Conservation (phyloP, 495 filamentous ascomycete genomes). For the Aspergillus sparsus region DNA sequence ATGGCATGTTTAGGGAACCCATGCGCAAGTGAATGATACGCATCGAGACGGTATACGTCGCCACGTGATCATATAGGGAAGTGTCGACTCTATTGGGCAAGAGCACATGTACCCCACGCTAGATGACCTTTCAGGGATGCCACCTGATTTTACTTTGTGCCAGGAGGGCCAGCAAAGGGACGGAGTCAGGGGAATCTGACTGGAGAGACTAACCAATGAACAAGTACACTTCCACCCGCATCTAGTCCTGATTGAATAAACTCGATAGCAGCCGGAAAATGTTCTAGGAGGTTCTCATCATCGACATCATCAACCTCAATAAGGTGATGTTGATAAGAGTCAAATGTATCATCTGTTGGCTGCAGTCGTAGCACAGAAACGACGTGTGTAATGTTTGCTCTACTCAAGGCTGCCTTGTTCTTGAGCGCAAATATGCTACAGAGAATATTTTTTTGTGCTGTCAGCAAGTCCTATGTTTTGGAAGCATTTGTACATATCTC, state of each 20-base stretch:
- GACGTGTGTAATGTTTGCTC: slow-evolving; percentile 83
- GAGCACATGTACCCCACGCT: slow-evolving; percentile 1
- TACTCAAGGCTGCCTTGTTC: slow-evolving; percentile 62
- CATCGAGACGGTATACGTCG: too few relatives aligned
- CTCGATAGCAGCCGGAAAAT: slow-evolving; percentile 70
- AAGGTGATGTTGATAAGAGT: slow-evolving; percentile 63
- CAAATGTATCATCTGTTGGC: slow-evolving; percentile 45
- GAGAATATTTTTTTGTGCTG: slow-evolving; percentile 19
- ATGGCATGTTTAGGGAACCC: too few relatives aligned
- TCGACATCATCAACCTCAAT: slow-evolving; percentile 87
- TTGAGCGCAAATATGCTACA: slow-evolving; percentile 74
- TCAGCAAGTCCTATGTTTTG: background rate
- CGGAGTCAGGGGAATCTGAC: background rate
- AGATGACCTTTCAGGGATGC: background rate
- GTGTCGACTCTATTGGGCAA: background rate
- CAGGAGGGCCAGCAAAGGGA: slow-evolving; percentile 3
- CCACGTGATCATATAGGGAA: background rate
- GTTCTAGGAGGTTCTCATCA: slow-evolving; percentile 80
- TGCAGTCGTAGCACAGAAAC: slow-evolving; percentile 74
- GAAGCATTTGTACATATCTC: too few relatives aligned
- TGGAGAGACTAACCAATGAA: slow-evolving; percentile 65
- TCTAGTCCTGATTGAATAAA: slow-evolving; percentile 82
- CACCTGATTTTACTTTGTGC: background rate
- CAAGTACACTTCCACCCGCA: slow-evolving; percentile 64
- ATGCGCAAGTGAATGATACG: too few relatives aligned